A percentile compares a stretch with the other conserved stretches of the same genome.
phyloP scores from a whole-genome alignment of 1,139 yeast genomes.

The Taphrina confusa region DNA sequence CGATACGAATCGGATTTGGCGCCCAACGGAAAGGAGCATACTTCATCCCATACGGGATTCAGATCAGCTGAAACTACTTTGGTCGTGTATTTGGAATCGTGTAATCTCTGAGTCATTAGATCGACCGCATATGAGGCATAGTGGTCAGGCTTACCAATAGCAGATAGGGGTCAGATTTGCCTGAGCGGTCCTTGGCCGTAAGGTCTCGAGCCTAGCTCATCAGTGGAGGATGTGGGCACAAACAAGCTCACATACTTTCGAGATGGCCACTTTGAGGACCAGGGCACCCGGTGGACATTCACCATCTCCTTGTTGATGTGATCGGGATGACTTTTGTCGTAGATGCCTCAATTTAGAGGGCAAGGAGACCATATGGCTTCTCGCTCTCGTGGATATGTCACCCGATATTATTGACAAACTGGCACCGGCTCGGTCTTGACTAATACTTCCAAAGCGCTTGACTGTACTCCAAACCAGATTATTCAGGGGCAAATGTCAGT shows the following conservation, averaged over 20 bases:
- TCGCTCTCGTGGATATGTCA: too few relatives aligned
- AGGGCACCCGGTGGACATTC: neutral
- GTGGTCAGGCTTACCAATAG: conserved; percentile 36
- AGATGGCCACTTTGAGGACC: conserved; percentile 7
- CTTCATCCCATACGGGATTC: conserved; percentile 49
- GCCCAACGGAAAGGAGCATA: conserved; percentile 43
- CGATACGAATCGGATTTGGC: conserved; percentile 41
- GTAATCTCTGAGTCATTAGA: conserved; percentile 40
- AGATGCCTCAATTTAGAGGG: conserved; percentile 2
- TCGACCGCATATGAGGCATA: conserved; percentile 21
- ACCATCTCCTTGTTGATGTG: neutral
- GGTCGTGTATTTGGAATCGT: conserved; percentile 46
- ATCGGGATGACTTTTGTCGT: neutral
- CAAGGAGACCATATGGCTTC: conserved; percentile 14
- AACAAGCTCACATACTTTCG: neutral
- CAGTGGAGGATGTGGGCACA: conserved; percentile 4
- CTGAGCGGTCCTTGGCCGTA: conserved; percentile 40
- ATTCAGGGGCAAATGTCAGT: too few relatives aligned
- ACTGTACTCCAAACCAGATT: too few relatives aligned
- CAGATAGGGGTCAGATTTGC: conserved; percentile 41
- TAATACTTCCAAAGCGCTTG: too few relatives aligned
- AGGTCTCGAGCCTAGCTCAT: conserved; percentile 41
- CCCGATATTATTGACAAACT: too few relatives aligned
- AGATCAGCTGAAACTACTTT: conserved; percentile 45
- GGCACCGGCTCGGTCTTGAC: too few relatives aligned